Evolutionary conservation across 805 yeast species (phyloP).

Genomic region (Jamesozyma jinghongensis): DNA sequence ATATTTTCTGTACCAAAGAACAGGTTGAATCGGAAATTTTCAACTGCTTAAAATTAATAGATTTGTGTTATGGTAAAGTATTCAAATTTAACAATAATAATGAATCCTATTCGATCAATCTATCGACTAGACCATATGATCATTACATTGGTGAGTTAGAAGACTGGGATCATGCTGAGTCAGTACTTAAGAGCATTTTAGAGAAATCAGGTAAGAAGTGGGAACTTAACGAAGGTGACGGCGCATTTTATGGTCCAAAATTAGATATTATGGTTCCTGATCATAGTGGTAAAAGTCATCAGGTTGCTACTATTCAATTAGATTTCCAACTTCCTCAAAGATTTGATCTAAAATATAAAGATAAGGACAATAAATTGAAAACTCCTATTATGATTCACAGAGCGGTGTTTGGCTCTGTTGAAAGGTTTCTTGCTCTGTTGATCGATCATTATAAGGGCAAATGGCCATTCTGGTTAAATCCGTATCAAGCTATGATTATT

Average conservation of each 20-base stretch:
- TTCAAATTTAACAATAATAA: conserved; percentile 16
- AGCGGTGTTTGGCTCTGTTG: conserved; percentile 92
- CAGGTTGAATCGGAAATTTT: conserved; percentile 72
- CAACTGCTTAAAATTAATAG: conserved; percentile 62
- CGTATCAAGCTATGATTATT: conserved; percentile 77
- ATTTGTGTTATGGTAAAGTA: conserved; percentile 62
- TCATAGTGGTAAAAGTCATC: conserved; percentile 72
- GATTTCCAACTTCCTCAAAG: conserved; percentile 91
- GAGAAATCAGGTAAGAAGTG: conserved; percentile 48
- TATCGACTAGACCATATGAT: conserved; percentile 80
- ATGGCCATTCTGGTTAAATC: conserved; percentile 98
- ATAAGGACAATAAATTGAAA: conserved; percentile 41
- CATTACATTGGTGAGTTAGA: conserved; percentile 64
- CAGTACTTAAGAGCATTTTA: conserved; percentile 50
- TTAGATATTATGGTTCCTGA: conserved; percentile 81
- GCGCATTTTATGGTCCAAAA: conserved; percentile 94
- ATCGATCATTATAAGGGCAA: conserved; percentile 85
- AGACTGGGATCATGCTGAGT: conserved; percentile 82
- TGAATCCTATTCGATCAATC: conserved; percentile 49
- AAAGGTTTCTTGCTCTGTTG: conserved; percentile 81
- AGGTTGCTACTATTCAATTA: conserved; percentile 89
- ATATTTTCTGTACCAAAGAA: conserved; percentile 74
- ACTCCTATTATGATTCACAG: conserved; percentile 93
- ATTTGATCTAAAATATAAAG: conserved; percentile 63
- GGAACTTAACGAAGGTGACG: conserved; percentile 83